Evolutionary conservation across 805 yeast species (phyloP), one percentile per base, ranked within the genome.

Genomic region (Komagataella pseudopastoris): DNA sequence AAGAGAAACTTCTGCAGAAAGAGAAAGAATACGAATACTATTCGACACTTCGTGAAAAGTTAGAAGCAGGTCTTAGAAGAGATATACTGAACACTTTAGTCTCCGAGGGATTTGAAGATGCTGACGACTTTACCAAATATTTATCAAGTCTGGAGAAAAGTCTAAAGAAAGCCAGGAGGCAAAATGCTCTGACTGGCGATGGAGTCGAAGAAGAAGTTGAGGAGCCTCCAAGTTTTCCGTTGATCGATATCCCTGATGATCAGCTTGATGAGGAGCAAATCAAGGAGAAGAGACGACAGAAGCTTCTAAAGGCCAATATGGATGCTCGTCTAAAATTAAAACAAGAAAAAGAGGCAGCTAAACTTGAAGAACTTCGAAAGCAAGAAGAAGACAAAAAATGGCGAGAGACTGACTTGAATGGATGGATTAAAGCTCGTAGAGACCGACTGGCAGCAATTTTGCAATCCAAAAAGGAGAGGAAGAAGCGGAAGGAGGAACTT

Each of bases 241-340:
- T 93, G 53, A 76, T 88, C 0, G 95, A 87, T 22, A 71, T 81
- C 6, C 91, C 96, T 0, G 98, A 93, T 64, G 89, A 81, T 36
- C 83, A 90, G 55, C 72, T 93, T 44, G 74, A 76, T 45, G 88
- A 84, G 44, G 95, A 86, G 4, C 85, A 86, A 59, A 69, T 89
- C 47, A 87, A 84, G 58, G 97, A 89, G 61, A 93, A 93, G 66
- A 75, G 96, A 49, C 80, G 81, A 53, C 98, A 93, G 66, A 75
- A 78, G 57, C 73, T 93, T 30, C 71, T 86, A 68, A 88, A 88
- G 60, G 91, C 95, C 4, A 88, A 87, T 59, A 81, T 77, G 59
- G 99, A 93, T 48, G 96, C 98, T 0, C 76, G 98, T 54, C 77
- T 78, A 63, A 76, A 90, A 48, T 87, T 89, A 6, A 85, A 81